phyloP scores from a whole-genome alignment of 306 rosid species.

The Prunus campanulata region DNA sequence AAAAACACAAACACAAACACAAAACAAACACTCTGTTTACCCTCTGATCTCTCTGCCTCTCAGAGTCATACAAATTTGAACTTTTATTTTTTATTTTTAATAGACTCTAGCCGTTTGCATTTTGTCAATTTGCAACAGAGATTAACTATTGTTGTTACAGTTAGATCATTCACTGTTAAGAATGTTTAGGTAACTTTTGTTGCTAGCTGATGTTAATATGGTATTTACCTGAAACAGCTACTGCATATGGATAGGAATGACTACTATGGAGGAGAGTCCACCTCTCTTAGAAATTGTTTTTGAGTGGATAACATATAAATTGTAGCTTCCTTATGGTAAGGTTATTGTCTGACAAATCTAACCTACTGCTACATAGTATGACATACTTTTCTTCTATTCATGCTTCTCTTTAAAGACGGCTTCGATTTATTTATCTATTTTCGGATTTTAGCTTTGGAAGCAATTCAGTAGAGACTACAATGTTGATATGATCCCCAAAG shows the following conservation, averaged over 20 bases:
- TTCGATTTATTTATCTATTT: too few relatives aligned
- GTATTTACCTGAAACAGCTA: constrained; percentile 43
- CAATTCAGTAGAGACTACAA: too few relatives aligned
- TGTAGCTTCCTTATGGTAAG: too few relatives aligned
- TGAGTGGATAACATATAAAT: too few relatives aligned
- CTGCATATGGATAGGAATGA: constrained; percentile 85
- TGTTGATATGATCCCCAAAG: too few relatives aligned
- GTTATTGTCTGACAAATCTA: too few relatives aligned
- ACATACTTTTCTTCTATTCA: too few relatives aligned
- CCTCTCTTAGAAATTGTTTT: background rate
- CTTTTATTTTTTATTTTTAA: background rate
- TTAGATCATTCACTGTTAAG: too few relatives aligned
- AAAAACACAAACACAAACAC: too few relatives aligned
- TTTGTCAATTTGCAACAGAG: background rate
- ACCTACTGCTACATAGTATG: too few relatives aligned
- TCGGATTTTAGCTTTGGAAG: too few relatives aligned
- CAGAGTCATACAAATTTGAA: background rate
- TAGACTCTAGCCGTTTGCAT: background rate
- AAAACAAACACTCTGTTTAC: background rate
- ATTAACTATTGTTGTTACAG: background rate
- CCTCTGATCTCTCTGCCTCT: background rate
- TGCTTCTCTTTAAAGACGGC: too few relatives aligned
- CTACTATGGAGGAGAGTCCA: constrained; percentile 77
- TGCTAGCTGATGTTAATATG: background rate
- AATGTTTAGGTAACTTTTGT: background rate